phyloP scores from a whole-genome alignment of 345 rosid genomes.

The Eucalyptus leucophloia region DNA sequence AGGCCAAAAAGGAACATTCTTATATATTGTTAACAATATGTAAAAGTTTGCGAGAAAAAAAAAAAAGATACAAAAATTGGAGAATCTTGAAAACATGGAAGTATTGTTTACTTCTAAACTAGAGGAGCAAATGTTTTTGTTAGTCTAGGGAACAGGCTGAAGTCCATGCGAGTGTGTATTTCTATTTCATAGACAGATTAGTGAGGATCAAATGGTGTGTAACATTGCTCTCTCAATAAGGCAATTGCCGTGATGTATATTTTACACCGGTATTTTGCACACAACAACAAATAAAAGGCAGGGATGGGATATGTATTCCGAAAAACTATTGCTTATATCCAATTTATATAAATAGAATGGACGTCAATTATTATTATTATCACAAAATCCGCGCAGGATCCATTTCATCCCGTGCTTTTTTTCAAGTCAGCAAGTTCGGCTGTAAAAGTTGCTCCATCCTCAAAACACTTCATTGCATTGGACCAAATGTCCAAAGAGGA shows the following conservation, averaged over 20 bases:
- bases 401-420: neutral
- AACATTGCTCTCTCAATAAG: fast-evolving
- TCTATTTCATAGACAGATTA: neutral
- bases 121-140: neutral
- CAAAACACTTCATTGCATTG: neutral
- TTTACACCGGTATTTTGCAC: neutral
- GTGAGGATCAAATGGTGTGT: neutral
- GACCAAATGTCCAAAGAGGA: neutral
- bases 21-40: too few relatives aligned
- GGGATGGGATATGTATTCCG: neutral
- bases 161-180: neutral
- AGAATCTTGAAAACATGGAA: neutral
- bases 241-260: neutral
- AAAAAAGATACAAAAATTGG: neutral
- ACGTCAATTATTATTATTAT: neutral
- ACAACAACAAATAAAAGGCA: neutral
- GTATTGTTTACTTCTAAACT: neutral
- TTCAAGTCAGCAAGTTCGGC: neutral
- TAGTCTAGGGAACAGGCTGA: neutral
- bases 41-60: too few relatives aligned
- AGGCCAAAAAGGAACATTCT: neutral
- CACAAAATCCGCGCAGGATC: neutral
- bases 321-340: neutral
- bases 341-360: neutral
- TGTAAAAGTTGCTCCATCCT: neutral